Percentiles rank a stretch among this genome's conserved stretches.
phyloP scores from a whole-genome alignment of 129 eudicot species.

The Lonicera japonica region DNA sequence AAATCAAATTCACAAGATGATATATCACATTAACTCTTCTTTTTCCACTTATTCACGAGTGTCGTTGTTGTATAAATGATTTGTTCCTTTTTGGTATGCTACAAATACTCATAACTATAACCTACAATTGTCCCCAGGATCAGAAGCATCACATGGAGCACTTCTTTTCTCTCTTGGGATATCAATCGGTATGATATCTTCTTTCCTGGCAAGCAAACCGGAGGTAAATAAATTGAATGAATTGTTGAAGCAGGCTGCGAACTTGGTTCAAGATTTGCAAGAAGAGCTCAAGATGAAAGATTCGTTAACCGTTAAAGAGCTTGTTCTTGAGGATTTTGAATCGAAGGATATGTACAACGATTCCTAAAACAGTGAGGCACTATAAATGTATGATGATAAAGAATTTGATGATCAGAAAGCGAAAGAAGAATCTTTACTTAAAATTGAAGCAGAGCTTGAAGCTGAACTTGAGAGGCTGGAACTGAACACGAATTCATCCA shows the following conservation, averaged over 20 bases:
- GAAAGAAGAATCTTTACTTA: conserved; percentile 47
- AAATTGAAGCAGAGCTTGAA: conserved; percentile 82
- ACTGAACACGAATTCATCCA: conserved; percentile 46
- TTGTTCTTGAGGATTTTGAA: conserved; percentile 35
- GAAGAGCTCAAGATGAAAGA: conserved; percentile 88
- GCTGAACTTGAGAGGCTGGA: conserved; percentile 77
- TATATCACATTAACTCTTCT: background rate
- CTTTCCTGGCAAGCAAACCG: conserved; percentile 40
- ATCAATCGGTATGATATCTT: conserved; percentile 56
- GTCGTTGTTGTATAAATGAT: too few relatives aligned
- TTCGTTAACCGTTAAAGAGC: conserved; percentile 58
- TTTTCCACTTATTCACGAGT: too few relatives aligned
- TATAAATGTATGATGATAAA: background rate
- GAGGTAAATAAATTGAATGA: conserved; percentile 54
- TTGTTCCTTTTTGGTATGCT: too few relatives aligned
- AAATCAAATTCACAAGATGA: conserved; percentile 25
- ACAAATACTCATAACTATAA: too few relatives aligned
- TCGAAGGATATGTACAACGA: conserved; percentile 28
- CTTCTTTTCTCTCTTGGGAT: conserved; percentile 55
- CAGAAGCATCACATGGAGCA: conserved; percentile 41
- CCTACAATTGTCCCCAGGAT: background rate
- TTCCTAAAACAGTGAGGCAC: conserved; percentile 16
- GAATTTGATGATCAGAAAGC: conserved; percentile 20
- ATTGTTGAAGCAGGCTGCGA: conserved; percentile 50
- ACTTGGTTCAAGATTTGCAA: conserved; percentile 74